Percentiles rank a stretch among this genome's conserved stretches.
Evolutionary conservation across 1,139 yeast genomes (phyloP).

Genomic region (Entelexis sorbosivorans): DNA sequence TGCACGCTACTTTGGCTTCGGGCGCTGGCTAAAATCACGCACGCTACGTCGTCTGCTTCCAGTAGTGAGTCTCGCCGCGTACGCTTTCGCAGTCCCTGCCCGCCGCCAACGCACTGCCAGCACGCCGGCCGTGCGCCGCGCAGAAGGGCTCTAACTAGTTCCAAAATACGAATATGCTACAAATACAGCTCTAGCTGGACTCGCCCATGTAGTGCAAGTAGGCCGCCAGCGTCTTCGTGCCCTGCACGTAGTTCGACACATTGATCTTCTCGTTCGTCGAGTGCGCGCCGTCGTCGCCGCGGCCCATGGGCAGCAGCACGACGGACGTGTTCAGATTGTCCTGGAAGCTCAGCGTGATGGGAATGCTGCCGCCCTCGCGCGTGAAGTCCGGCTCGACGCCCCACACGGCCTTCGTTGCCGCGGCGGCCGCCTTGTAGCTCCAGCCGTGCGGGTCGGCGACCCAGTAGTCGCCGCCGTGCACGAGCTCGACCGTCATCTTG

Average conservation of each 20-base stretch:
- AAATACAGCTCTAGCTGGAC: slow-evolving; percentile 21
- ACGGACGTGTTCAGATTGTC: slow-evolving; percentile 75
- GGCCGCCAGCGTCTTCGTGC: slow-evolving; percentile 88
- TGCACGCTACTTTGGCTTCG: too few relatives aligned
- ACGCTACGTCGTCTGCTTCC: too few relatives aligned
- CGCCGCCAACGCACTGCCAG: too few relatives aligned
- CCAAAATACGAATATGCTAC: not conserved
- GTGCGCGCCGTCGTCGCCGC: slow-evolving; percentile 99
- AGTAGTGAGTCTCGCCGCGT: too few relatives aligned
- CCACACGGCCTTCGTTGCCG: slow-evolving; percentile 92
- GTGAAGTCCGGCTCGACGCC: slow-evolving; percentile 91
- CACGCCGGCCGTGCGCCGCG: too few relatives aligned
- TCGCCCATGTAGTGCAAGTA: slow-evolving; percentile 76
- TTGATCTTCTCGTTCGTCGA: slow-evolving; percentile 92
- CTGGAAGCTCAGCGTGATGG: slow-evolving; percentile 88
- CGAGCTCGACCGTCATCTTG: slow-evolving; percentile 55
- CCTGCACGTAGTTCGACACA: slow-evolving; percentile 78
- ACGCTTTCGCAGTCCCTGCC: too few relatives aligned
- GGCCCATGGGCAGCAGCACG: slow-evolving; percentile 87
- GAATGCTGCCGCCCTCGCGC: slow-evolving; percentile 97
- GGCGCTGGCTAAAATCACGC: too few relatives aligned
- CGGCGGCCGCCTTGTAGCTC: slow-evolving; percentile 84
- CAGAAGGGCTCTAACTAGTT: not conserved
- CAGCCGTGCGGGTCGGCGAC: slow-evolving; percentile 87
- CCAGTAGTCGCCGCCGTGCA: slow-evolving; percentile 97